Base-by-base conservation (phyloP, 192 early-diverging fungal species). In the Paraglomus brasilianum region DNA sequence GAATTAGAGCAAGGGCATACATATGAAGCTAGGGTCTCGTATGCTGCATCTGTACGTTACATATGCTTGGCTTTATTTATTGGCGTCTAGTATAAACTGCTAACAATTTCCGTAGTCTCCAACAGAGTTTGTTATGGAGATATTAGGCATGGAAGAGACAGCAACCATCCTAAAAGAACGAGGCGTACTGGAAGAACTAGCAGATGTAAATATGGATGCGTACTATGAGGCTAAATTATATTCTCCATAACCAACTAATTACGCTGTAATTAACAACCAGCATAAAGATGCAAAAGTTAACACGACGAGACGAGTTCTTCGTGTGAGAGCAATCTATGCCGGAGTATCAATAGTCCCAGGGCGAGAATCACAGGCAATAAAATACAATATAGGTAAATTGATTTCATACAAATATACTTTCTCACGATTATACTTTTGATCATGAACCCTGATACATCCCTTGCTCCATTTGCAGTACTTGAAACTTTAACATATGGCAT, bases 11-110 rank as follows among this genome's bases (percentile, higher is more conserved):
- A 74, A 14, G 71, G 73, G 10, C 53, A 68, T 0, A 74, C 75
- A 7, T 80, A 72, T 58, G 78, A 80, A 40, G 40, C 74, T 44
- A 61, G 78, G 17, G 53, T 80, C 22, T 80, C 78, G 0, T 80
- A 80, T 42, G 75, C 75, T 38, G 69, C 78, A 7, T 70, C 78
- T 14, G 78, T 80, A 70, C 48, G 47, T 38, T 5, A 8, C 10
- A 40, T 36, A 30, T 30, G 30, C 30, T 30, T 30, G 30, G 30
- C 30, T 21, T 44, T 8, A 48, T 46, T 44, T 40, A 14, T 51
- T 38, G 2, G 5, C 7, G 11, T 51, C 10, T 17, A 10, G 19
- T 17, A 40, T 13, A 4, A 15, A 38, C 38, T 7, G 3, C 30
- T 40, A 51, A 4, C 41, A 66, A 50, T 40, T 8, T 19, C 15